These are phyloP conservation scores for Hevea brasiliensis DNA, from an alignment of 345 rosid species.

Conservation along the genomic window DNA sequence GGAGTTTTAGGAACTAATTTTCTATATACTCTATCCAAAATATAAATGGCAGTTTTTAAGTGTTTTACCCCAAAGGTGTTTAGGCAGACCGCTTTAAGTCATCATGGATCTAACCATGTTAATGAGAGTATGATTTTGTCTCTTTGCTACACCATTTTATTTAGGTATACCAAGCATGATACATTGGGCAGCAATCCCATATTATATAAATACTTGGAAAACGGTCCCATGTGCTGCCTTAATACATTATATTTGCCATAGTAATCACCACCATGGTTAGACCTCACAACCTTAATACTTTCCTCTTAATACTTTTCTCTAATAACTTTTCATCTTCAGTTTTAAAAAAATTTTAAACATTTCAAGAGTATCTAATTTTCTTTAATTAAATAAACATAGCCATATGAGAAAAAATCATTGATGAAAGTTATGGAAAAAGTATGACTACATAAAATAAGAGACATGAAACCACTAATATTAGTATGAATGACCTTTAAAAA, in stretches of 20 bases:
- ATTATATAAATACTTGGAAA: constrained; percentile 2
- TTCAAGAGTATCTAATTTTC: not conserved
- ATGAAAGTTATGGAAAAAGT: constrained; percentile 1
- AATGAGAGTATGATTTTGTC: not conserved
- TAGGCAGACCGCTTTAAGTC: not conserved
- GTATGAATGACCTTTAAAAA: not conserved
- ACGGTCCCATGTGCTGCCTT: not conserved
- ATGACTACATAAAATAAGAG: too few relatives aligned
- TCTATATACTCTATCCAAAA: not conserved
- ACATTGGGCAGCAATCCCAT: not conserved
- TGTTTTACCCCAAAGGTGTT: not conserved
- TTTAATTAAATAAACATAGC: constrained; percentile 1
- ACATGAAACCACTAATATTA: not conserved
- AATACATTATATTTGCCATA: not conserved
- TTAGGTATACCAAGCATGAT: not conserved
- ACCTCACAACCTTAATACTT: too few relatives aligned
- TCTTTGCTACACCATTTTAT: constrained; percentile 8
- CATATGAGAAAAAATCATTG: not conserved
- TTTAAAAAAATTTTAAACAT: not conserved
- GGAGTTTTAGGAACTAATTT: not conserved
- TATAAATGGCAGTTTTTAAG: not conserved
- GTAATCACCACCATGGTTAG: too few relatives aligned
- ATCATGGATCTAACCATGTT: not conserved
- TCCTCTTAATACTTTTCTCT: not conserved
- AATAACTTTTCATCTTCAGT: not conserved